These are phyloP conservation scores for Aspergillus ustus DNA, from an alignment of 2,329 filamentous ascomycete genomes.

Conservation along the genomic window DNA sequence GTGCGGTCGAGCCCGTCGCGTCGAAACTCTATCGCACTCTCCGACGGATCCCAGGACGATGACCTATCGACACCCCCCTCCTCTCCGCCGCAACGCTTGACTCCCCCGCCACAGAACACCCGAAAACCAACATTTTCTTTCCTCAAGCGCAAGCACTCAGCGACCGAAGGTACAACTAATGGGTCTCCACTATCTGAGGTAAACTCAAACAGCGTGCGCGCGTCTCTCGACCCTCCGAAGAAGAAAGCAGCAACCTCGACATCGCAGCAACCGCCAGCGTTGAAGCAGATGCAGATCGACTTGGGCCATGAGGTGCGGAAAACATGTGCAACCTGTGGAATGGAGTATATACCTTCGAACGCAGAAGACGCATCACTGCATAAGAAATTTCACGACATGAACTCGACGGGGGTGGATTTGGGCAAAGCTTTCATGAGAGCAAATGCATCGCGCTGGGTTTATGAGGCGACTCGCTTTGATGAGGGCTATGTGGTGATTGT, in stretches of 20 bases:
- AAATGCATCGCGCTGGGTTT: slow-evolving; percentile 56
- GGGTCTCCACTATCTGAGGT: slow-evolving; percentile 50
- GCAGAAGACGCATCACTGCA: slow-evolving; percentile 66
- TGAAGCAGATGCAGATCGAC: slow-evolving; percentile 66
- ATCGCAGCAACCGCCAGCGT: slow-evolving; percentile 36
- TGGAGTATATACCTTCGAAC: slow-evolving; percentile 69
- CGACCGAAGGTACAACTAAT: slow-evolving; percentile 34
- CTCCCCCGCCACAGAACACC: slow-evolving; percentile 47
- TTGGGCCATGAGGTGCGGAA: slow-evolving; percentile 60
- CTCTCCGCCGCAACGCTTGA: slow-evolving; percentile 54
- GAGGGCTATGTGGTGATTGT: slow-evolving; percentile 62
- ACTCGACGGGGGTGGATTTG: slow-evolving; percentile 64
- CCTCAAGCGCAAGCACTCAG: slow-evolving; percentile 51
- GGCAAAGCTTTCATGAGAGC: slow-evolving; percentile 61
- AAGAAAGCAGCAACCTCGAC: slow-evolving; percentile 38
- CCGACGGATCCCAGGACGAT: slow-evolving; percentile 48
- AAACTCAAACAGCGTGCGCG: slow-evolving; percentile 49
- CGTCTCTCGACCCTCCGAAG: slow-evolving; percentile 44
- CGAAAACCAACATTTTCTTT: slow-evolving; percentile 58
- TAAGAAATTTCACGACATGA: slow-evolving; percentile 67
- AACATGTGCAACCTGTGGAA: slow-evolving; percentile 64
- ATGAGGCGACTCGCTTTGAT: slow-evolving; percentile 54
- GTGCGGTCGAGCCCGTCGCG: slow-evolving; percentile 53
- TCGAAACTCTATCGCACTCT: slow-evolving; percentile 51
- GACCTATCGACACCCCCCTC: slow-evolving; percentile 57